Evolutionary conservation across 2,329 filamentous ascomycete genomes (phyloP).

Genomic region (Domatiomyces catenatus): DNA sequence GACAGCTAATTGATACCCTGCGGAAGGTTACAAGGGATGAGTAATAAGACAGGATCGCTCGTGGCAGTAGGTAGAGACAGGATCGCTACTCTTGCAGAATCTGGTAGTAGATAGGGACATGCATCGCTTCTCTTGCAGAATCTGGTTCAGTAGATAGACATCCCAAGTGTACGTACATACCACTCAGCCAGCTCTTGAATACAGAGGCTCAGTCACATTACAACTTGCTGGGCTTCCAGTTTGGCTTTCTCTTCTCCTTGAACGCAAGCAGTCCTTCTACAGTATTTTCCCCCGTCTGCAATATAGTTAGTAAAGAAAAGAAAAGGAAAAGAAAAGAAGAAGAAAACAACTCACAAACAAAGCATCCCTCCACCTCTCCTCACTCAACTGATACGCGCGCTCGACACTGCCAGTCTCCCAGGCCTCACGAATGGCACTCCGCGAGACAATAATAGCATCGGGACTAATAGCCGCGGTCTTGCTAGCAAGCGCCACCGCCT

Average conservation of each 20-base stretch:
- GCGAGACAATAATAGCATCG: slow-evolving; percentile 58
- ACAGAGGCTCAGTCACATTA: slow-evolving; percentile 17
- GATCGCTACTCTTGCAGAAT: neutral
- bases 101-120: no score
- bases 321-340: neutral
- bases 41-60: neutral
- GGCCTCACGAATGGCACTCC: slow-evolving; percentile 54
- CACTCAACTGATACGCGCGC: slow-evolving; percentile 39
- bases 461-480: slow-evolving; percentile 53
- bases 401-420: slow-evolving; percentile 56
- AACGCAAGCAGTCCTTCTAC: slow-evolving; percentile 60
- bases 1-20: neutral
- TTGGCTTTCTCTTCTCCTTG: slow-evolving; percentile 56
- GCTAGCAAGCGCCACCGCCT: slow-evolving; percentile 34
- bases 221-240: slow-evolving; percentile 42
- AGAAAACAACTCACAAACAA: slow-evolving; percentile 5
- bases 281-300: slow-evolving; percentile 43
- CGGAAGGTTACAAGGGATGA: neutral
- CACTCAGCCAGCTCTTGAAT: no score
- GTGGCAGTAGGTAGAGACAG: no score
- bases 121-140: no score
- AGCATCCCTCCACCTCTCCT: slow-evolving; percentile 11
- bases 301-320: neutral
- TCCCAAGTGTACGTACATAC: no score
- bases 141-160: no score